These are phyloP conservation scores for Komagataella pseudopastoris DNA, from an alignment of 805 yeast species.

Conservation along the genomic window DNA sequence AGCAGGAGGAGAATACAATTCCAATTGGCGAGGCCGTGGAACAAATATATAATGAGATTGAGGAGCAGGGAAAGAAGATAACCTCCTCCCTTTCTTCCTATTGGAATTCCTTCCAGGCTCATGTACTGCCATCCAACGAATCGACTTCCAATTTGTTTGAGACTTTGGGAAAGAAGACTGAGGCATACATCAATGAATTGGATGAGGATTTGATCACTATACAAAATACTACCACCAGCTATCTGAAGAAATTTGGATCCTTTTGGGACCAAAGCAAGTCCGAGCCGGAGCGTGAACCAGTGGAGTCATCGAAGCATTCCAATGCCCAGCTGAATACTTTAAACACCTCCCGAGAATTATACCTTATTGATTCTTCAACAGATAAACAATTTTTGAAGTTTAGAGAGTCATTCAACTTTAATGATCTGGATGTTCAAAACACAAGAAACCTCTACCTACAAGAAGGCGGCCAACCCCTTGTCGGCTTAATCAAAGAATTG, in stretches of 20 bases:
- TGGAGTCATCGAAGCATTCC: constrained; percentile 32
- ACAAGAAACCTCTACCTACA: constrained; percentile 3
- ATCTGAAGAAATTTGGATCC: constrained; percentile 42
- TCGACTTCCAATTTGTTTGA: constrained; percentile 2
- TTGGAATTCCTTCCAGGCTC: neutral
- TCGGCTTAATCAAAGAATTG: constrained; percentile 12
- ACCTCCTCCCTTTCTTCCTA: neutral
- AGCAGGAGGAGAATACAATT: neutral
- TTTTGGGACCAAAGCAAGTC: constrained; percentile 24
- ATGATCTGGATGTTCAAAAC: constrained; percentile 10
- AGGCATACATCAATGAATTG: constrained; percentile 51
- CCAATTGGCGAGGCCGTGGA: neutral
- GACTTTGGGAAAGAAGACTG: constrained; percentile 29
- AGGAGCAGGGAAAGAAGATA: neutral
- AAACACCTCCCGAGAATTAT: constrained; percentile 33
- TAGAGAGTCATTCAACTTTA: constrained; percentile 16
- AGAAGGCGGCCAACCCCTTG: constrained; percentile 1
- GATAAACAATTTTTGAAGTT: constrained; percentile 7
- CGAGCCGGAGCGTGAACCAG: constrained; percentile 24
- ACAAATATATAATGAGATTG: neutral
- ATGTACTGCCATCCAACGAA: neutral
- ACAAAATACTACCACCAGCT: constrained; percentile 56
- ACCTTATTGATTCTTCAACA: constrained; percentile 16
- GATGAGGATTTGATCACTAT: constrained; percentile 65
- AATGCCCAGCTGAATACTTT: constrained; percentile 50